These are phyloP conservation scores for Celoporthe dispersa DNA, from an alignment of 2,329 filamentous ascomycete species.

Conservation along the genomic window DNA sequence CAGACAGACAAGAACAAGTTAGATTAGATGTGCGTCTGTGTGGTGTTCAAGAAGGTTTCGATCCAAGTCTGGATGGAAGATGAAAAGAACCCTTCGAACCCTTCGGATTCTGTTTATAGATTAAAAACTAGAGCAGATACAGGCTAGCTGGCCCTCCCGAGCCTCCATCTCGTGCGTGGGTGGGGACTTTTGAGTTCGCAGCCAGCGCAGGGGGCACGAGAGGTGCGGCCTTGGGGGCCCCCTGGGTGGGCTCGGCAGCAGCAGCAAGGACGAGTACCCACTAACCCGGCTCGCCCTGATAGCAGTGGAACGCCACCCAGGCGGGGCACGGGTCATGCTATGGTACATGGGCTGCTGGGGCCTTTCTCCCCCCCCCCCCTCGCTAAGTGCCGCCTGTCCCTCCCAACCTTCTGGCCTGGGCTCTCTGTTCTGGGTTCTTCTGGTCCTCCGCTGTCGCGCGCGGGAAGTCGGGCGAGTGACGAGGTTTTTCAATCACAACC, in stretches of 20 bases:
- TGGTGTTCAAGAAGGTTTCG: not conserved
- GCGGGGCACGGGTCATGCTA: not conserved
- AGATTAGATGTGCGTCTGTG: not conserved
- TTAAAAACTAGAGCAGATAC: not conserved
- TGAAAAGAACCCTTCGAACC: not conserved
- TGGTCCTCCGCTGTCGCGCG: slow-evolving; percentile 11
- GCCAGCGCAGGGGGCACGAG: slow-evolving; percentile 16
- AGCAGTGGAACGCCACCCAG: slow-evolving; percentile 6
- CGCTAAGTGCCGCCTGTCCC: not conserved
- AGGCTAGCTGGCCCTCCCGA: not conserved
- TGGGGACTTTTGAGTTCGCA: slow-evolving; percentile 8
- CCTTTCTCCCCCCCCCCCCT: not conserved
- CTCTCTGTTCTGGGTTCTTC: not conserved
- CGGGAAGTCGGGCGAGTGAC: slow-evolving; percentile 5
- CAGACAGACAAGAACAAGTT: not conserved
- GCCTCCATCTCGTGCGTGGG: not conserved
- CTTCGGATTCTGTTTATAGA: slow-evolving; percentile 10
- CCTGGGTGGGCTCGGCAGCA: not conserved
- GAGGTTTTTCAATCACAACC: slow-evolving; percentile 10
- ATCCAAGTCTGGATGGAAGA: not conserved
- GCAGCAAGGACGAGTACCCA: not conserved
- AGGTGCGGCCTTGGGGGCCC: not conserved
- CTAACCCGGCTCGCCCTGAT: not conserved
- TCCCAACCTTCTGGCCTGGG: not conserved
- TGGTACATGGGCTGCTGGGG: not conserved